Base-by-base conservation (phyloP, 352 stramenopile species). In the Blastocystis sp. region DNA sequence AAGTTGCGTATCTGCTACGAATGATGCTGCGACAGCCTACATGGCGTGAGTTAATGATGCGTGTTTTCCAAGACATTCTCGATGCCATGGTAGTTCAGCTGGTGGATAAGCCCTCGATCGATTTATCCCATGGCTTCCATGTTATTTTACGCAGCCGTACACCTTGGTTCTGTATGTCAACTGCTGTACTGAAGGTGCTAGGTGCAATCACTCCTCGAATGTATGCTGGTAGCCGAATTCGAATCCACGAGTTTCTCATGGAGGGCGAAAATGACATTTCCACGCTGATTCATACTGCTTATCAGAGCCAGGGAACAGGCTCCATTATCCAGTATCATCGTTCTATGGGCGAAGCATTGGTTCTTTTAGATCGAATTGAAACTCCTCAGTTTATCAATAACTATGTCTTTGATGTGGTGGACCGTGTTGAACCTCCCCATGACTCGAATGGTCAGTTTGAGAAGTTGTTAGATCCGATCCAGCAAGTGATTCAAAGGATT, bases 161-260 rank as follows among this genome's bases (percentile, higher is more conserved):
- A 20, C 59, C 76, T 4, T 76, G 59, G 59, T 87, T 87, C 41
- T 73, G 59, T 18, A 68, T 87, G 76, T 6, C 53, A 23, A 76
- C 63, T 7, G 76, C 76, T 13, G 76, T 87, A 0, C 39, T 87
- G 59, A 73, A 76, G 39, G 76, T 87, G 9, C n/a, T 87, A 47
- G 76, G 76, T 15, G 76, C 59, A 20, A 73, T 76, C 29, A 87
- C 76, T 18, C 63, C 59, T 23, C 76, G 76, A 20, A 77, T 87
- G 54, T 87, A 87, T 29, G 63, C 59, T 0, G 76, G 76, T 7
- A 54, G 76, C 34, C 76, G 76, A 26, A 87, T 87, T 37, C 76
- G 76, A 55, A 87, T 87, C 43, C 76, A 87, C n/a, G 76, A 87
- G 43, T 76, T 76, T 45, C 37, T 87, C 0, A 87, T 87, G 76